Evolutionary conservation across 2,329 filamentous ascomycete genomes (phyloP).

Genomic region (Fusarium chuoi): DNA sequence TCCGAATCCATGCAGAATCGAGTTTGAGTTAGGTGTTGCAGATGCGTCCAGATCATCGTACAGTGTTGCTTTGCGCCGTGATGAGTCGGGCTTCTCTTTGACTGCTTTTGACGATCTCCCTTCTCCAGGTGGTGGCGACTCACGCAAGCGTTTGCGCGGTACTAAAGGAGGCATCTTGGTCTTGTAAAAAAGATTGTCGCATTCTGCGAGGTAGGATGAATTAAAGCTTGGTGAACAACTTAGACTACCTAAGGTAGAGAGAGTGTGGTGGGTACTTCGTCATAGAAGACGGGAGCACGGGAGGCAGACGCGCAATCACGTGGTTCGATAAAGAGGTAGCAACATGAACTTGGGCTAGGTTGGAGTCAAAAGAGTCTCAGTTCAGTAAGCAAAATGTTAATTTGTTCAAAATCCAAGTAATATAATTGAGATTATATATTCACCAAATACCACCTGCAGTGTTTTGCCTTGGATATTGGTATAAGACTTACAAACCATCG

Average conservation of each 20-base stretch:
- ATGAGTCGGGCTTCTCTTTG: slow-evolving; percentile 35
- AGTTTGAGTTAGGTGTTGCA: slow-evolving; percentile 55
- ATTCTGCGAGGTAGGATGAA: slow-evolving; percentile 12
- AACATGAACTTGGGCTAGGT: neutral
- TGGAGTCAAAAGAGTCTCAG: neutral
- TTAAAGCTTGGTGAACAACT: neutral
- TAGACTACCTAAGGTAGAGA: neutral
- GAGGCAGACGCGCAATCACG: slow-evolving; percentile 16
- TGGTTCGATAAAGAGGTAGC: neutral
- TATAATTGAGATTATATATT: neutral
- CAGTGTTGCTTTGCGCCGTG: slow-evolving; percentile 63
- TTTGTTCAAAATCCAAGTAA: neutral
- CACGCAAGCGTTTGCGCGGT: slow-evolving; percentile 72
- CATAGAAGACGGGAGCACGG: slow-evolving; percentile 15
- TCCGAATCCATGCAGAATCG: slow-evolving; percentile 56
- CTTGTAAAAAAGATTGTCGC: slow-evolving; percentile 13
- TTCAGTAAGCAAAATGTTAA: neutral
- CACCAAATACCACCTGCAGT: no score
- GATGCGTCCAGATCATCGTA: slow-evolving; percentile 70
- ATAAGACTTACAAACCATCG: neutral
- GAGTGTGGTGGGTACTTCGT: slow-evolving; percentile 21
- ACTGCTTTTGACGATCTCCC: slow-evolving; percentile 42
- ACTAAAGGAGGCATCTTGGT: slow-evolving; percentile 73
- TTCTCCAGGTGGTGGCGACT: slow-evolving; percentile 50
- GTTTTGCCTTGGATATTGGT: neutral